Conservation (phyloP, 352 stramenopile species). For the Saprolegnia parasitica region DNA sequence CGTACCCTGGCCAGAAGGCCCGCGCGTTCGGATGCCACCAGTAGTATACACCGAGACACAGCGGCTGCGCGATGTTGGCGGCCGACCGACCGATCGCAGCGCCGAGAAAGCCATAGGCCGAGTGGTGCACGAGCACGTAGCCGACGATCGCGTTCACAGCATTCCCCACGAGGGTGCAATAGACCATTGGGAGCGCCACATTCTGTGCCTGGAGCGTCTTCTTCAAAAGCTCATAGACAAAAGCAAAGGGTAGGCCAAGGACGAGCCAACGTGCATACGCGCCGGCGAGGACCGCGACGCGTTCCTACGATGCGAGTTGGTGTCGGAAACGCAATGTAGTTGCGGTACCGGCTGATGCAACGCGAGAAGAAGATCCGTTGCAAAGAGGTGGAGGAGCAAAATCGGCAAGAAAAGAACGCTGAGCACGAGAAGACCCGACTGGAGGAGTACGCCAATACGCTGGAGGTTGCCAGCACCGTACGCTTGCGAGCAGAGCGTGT, state of each 20-base stretch:
- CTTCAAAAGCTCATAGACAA: slow-evolving; percentile 66
- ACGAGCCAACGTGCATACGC: slow-evolving; percentile 57
- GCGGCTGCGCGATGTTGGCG: slow-evolving; percentile 45
- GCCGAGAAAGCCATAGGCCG: slow-evolving; percentile 60
- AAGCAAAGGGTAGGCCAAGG: slow-evolving; percentile 64
- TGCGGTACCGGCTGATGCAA: slow-evolving; percentile 34
- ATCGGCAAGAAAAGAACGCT: slow-evolving; percentile 39
- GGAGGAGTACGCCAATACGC: slow-evolving; percentile 81
- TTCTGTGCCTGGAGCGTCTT: slow-evolving; percentile 71
- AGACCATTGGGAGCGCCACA: slow-evolving; percentile 54
- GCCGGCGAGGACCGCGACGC: slow-evolving; percentile 48
- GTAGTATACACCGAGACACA: slow-evolving; percentile 33
- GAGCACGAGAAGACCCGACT: slow-evolving; percentile 71
- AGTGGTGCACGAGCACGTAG: slow-evolving; percentile 68
- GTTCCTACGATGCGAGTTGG: background rate
- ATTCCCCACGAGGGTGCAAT: slow-evolving; percentile 51
- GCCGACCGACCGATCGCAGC: slow-evolving; percentile 56
- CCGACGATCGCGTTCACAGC: slow-evolving; percentile 56
- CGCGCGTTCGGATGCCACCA: slow-evolving; percentile 11
- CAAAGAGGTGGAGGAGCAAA: slow-evolving; percentile 57
- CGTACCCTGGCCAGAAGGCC: slow-evolving; percentile 3
- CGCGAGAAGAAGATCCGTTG: slow-evolving; percentile 39
- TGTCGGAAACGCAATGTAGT: background rate
- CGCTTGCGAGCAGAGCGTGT: slow-evolving; percentile 82
- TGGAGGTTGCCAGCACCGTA: slow-evolving; percentile 74